A percentile compares a stretch with the other conserved stretches of the same genome.
These are phyloP conservation scores for Byssothecium circinans DNA, from an alignment of 2,329 filamentous ascomycete genomes.

Conservation along the genomic window DNA sequence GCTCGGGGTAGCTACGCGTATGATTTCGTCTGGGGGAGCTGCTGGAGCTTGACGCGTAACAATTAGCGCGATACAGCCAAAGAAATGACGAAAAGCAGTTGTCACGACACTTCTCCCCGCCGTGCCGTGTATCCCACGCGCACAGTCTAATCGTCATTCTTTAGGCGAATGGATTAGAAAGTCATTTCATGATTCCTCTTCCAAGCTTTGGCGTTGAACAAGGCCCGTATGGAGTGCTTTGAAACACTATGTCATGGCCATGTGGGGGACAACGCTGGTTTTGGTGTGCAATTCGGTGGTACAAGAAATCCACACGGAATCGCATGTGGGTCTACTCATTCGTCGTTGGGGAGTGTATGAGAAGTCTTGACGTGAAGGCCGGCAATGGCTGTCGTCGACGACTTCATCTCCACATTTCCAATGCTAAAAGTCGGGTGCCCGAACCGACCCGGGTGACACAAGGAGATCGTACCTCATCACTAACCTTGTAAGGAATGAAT, in stretches of 20 bases:
- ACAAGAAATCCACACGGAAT: constrained; percentile 1
- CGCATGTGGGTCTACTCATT: constrained; percentile 19
- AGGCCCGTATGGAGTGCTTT: not conserved
- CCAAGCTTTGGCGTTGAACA: constrained; percentile 1
- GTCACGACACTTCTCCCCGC: not conserved
- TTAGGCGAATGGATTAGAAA: constrained; percentile 18
- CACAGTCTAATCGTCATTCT: constrained; percentile 22
- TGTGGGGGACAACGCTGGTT: not conserved
- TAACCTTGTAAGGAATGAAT: constrained; percentile 17
- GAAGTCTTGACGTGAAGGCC: constrained; percentile 29
- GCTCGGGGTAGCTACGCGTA: constrained; percentile 3
- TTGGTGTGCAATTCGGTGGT: not conserved
- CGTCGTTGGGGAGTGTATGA: constrained; percentile 15
- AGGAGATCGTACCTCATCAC: constrained; percentile 1
- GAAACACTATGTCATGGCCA: constrained; percentile 8
- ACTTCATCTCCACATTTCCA: no score
- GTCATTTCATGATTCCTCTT: constrained; percentile 1
- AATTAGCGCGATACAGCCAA: constrained; percentile 25
- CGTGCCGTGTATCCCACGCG: no score
- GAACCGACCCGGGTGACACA: not conserved
- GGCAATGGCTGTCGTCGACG: constrained; percentile 29
- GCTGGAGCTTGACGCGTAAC: constrained; percentile 28
- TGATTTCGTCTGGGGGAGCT: not conserved
- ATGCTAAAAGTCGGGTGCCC: constrained; percentile 1
- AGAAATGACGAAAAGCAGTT: constrained; percentile 26